phyloP scores from a whole-genome alignment of 129 eudicot species.

The Saussurea involucrata region DNA sequence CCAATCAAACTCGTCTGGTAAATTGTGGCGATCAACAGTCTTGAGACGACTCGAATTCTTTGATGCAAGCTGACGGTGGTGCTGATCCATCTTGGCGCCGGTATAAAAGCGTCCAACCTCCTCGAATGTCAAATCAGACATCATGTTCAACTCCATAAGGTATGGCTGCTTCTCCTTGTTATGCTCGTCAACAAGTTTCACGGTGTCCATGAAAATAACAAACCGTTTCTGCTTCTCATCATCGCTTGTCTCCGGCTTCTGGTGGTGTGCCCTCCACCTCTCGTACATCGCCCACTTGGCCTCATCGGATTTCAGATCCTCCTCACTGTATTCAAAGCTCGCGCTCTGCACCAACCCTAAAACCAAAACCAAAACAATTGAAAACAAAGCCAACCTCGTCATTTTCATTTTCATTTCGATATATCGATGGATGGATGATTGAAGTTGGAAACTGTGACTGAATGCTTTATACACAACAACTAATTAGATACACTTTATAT shows the following conservation, averaged over 20 bases:
- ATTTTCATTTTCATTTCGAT: too few species aligned
- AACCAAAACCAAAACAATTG: too few species aligned
- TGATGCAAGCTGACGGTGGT: slow-evolving; percentile 44
- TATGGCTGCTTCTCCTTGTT: background rate
- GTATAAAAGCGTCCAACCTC: background rate
- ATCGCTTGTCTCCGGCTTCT: background rate
- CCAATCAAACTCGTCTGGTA: background rate
- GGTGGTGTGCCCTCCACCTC: background rate
- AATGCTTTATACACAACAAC: background rate
- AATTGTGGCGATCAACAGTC: slow-evolving; percentile 46
- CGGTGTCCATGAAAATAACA: background rate
- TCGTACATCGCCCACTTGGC: background rate
- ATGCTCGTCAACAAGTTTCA: background rate
- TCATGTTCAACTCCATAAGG: background rate
- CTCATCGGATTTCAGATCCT: background rate
- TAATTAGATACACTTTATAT: background rate
- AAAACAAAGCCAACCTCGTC: too few species aligned
- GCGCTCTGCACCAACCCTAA: too few species aligned
- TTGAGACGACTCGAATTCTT: slow-evolving; percentile 33
- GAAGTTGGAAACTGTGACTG: background rate
- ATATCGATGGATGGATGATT: background rate
- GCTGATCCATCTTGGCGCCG: background rate
- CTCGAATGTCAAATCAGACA: background rate
- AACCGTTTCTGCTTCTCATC: background rate
- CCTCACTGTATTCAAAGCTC: background rate